phyloP scores from a whole-genome alignment of 805 yeast species.

The Maudiozyma pseudohumilis region DNA sequence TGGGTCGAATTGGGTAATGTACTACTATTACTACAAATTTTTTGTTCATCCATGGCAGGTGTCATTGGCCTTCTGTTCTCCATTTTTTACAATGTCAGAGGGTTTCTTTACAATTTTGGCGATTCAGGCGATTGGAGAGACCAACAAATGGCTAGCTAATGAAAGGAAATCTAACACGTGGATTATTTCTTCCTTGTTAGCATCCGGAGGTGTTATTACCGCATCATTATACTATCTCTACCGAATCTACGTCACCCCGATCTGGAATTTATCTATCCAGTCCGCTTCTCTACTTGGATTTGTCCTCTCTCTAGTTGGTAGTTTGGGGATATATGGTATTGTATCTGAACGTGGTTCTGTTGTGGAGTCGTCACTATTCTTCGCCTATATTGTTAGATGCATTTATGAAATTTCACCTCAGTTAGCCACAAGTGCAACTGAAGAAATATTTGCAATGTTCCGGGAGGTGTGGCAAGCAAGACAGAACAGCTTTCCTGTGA shows the following conservation, averaged over 20 bases:
- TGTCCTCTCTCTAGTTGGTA: constrained; percentile 62
- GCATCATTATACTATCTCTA: constrained; percentile 69
- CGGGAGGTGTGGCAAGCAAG: constrained; percentile 30
- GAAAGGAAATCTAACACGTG: constrained; percentile 58
- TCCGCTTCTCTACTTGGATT: constrained; percentile 83
- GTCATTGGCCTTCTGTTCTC: constrained; percentile 70
- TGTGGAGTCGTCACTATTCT: constrained; percentile 76
- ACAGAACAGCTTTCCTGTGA: constrained; percentile 25
- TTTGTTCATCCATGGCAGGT: constrained; percentile 60
- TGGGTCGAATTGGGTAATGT: constrained; percentile 21
- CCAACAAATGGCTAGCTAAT: constrained; percentile 52
- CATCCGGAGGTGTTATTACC: constrained; percentile 67
- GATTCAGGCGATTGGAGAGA: constrained; percentile 88
- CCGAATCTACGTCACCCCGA: constrained; percentile 71
- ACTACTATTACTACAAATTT: constrained; percentile 27
- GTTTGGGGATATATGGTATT: constrained; percentile 76
- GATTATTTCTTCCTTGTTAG: constrained; percentile 62
- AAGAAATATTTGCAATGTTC: constrained; percentile 33
- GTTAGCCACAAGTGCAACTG: constrained; percentile 48
- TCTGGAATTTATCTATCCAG: constrained; percentile 56
- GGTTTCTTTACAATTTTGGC: constrained; percentile 86
- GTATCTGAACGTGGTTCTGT: constrained; percentile 77
- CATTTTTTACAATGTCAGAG: constrained; percentile 79
- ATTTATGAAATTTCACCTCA: constrained; percentile 89
- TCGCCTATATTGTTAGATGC: constrained; percentile 87